phyloP scores from a whole-genome alignment of 768 basidiomycete species.

The Pleurotus sapidus region DNA sequence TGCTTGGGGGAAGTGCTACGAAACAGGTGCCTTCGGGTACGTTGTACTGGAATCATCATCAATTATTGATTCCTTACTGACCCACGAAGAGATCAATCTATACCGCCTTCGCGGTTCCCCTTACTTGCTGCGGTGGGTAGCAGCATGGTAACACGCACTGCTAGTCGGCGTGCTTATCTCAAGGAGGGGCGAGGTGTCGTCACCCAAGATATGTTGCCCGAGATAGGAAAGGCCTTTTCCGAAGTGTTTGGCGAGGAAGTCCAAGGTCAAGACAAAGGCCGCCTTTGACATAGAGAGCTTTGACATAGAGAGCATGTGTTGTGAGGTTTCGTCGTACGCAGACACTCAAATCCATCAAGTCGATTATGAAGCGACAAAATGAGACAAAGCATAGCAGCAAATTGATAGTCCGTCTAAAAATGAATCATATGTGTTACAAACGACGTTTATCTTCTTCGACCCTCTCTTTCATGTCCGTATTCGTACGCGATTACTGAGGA shows the following conservation, averaged over 20 bases:
- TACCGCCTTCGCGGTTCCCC: slow-evolving; percentile 68
- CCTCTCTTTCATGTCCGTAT: too few relatives aligned
- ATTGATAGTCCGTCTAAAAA: too few relatives aligned
- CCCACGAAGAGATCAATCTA: slow-evolving; percentile 42
- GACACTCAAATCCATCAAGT: too few relatives aligned
- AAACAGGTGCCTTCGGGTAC: slow-evolving; percentile 81
- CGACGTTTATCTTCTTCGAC: too few relatives aligned
- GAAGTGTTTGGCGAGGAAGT: slow-evolving; percentile 63
- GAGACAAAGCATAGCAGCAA: too few relatives aligned
- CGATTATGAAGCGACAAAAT: too few relatives aligned
- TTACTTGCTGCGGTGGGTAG: slow-evolving; percentile 83
- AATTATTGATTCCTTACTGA: background rate
- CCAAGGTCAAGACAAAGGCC: slow-evolving; percentile 36
- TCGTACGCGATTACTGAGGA: too few relatives aligned
- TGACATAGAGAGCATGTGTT: slow-evolving; percentile 15
- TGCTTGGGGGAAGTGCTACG: slow-evolving; percentile 95
- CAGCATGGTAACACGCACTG: slow-evolving; percentile 84
- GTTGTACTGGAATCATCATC: background rate
- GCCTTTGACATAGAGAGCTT: slow-evolving; percentile 21
- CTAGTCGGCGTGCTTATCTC: slow-evolving; percentile 73
- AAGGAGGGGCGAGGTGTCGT: slow-evolving; percentile 79
- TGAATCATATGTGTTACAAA: too few relatives aligned
- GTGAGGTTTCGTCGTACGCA: too few relatives aligned
- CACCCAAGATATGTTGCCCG: slow-evolving; percentile 73
- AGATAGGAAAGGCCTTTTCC: slow-evolving; percentile 65